phyloP scores from a whole-genome alignment of 257 asterid genomes.

The Hygrophila difformis region DNA sequence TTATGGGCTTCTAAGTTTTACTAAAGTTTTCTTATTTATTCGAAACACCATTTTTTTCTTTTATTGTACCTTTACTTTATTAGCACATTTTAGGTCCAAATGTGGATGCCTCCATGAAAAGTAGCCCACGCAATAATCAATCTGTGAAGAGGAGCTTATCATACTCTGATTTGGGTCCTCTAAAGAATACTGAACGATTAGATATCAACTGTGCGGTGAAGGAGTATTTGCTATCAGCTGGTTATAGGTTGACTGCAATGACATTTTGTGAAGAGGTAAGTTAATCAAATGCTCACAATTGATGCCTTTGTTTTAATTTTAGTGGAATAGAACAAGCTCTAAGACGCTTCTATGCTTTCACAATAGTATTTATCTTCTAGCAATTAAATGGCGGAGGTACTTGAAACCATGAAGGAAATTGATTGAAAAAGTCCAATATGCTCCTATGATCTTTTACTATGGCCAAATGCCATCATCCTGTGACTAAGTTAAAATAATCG shows the following conservation, averaged over 20 bases:
- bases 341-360: conserved; percentile 2
- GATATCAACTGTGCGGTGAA: conserved; percentile 95
- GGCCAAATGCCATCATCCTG: neutral
- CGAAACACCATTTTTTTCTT: conserved; percentile 1
- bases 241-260: conserved; percentile 97
- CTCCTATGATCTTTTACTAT: neutral
- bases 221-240: conserved; percentile 86
- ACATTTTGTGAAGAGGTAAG: conserved; percentile 97
- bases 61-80: conserved; percentile 22
- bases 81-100: conserved; percentile 39
- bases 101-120: conserved; percentile 26
- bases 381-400: too few relatives aligned
- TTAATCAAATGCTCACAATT: conserved; percentile 3
- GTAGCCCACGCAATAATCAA: conserved; percentile 36
- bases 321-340: too few relatives aligned
- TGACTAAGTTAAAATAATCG: neutral
- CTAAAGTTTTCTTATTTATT: conserved; percentile 8
- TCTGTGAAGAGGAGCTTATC: conserved; percentile 37
- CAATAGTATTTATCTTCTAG: neutral
- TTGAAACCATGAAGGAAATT: neutral
- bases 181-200: conserved; percentile 75
- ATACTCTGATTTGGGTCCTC: conserved; percentile 76
- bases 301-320: neutral
- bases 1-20: conserved; percentile 13
- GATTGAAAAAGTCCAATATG: neutral